Base-by-base conservation (phyloP, 2,329 filamentous ascomycete genomes). In the Paraphaeosphaeria minitans region DNA sequence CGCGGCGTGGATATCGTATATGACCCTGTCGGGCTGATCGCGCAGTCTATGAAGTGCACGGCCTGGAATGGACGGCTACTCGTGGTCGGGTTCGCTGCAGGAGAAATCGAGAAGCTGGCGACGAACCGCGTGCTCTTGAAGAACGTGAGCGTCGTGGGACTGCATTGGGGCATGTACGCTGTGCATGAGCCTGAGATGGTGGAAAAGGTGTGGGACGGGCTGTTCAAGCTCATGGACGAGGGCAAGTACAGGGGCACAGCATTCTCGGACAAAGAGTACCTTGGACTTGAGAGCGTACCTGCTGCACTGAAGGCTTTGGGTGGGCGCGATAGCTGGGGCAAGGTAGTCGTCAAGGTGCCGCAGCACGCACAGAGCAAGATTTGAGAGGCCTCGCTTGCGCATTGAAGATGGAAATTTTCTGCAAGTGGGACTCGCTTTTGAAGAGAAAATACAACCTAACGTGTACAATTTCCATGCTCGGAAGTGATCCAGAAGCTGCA, bases 41-140 rank as follows among this genome's bases (percentile, higher is more conserved):
- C 96, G 65, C 85, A 87, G 73, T 92, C 89, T 66, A 91, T 93
- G 66, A 97, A 96, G 79, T 97, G 94, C 79, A 91, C 90, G 3
- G 90, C 92, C 3, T 98, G 93, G 93, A 97, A 97, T 76, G 94
- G 91, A 1, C 85, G 93, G 13, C 84, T 98, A 56, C 79, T 97
- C 45, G 87, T 98, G 5, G 89, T 98, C 66, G 94, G 94, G 0
- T 98, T 97, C 73, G 93, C 93, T 0, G 91, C 88, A 0, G 92
- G 92, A 0, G 83, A 82, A 52, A 97, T 97, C 66, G 94, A 98
- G 79, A 96, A 95, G 80, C 87, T 98, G 43, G 90, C 93, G 13
- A 87, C 96, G 81, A 98, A 98, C 77, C 89, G 94, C 76, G 92
- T 97, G 27, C 78, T 97, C 62, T 80, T 98, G 66, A 98, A 97